These are phyloP conservation scores for Macaranga tanarius DNA, from an alignment of 441 rosid genomes.

Conservation along the genomic window DNA sequence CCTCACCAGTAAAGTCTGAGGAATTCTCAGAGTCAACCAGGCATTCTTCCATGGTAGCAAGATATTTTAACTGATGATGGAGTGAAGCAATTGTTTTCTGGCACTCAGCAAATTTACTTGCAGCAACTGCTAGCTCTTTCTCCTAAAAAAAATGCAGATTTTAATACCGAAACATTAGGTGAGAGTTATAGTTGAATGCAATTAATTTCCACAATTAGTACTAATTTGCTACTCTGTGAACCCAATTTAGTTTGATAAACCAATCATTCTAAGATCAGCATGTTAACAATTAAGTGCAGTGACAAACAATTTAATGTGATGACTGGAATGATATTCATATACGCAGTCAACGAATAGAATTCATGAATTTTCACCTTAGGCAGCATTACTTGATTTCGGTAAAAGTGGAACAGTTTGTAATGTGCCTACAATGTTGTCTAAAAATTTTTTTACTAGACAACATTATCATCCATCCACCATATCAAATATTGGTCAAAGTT, in stretches of 20 bases:
- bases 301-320: no score
- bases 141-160: conserved; percentile 45
- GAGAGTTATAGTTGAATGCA: neutral
- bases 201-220: neutral
- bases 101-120: conserved; percentile 74
- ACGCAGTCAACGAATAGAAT: neutral
- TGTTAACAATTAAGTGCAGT: neutral
- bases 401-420: no score
- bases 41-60: conserved; percentile 61
- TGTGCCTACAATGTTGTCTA: no score
- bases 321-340: neutral
- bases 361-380: neutral
- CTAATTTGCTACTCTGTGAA: neutral
- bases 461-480: no score
- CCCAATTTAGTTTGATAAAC: neutral
- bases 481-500: neutral
- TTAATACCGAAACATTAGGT: neutral
- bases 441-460: no score
- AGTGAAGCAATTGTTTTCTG: conserved; percentile 82
- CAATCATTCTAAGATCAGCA: neutral
- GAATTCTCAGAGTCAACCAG: conserved; percentile 40
- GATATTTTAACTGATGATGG: conserved; percentile 58
- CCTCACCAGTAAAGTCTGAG: conserved; percentile 25
- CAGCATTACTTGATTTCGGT: neutral
- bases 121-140: conserved; percentile 66